Evolutionary conservation across 345 rosid species (phyloP).

Genomic region (Melaleuca alternifolia): DNA sequence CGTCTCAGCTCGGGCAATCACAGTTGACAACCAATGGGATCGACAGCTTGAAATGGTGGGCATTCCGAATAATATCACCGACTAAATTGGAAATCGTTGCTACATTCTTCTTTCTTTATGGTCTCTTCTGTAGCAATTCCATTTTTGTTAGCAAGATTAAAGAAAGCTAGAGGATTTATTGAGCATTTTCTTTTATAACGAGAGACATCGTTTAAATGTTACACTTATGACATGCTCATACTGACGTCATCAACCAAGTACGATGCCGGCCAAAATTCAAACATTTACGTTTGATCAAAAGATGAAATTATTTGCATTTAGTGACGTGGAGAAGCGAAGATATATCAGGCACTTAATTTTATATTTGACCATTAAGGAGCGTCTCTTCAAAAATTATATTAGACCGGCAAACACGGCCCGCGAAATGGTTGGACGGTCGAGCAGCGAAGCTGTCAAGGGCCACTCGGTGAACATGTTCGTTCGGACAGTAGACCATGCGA

Average conservation of each 20-base stretch:
- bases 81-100: background rate
- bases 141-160: background rate
- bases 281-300: accelerated
- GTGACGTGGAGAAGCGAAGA: background rate
- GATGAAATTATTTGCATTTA: background rate
- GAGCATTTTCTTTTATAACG: background rate
- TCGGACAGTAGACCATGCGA: background rate
- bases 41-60: background rate
- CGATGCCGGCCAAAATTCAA: accelerated
- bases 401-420: background rate
- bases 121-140: background rate
- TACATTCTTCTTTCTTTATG: background rate
- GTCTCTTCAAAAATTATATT: accelerated
- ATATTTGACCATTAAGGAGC: accelerated
- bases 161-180: background rate
- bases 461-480: background rate
- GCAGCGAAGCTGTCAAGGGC: accelerated
- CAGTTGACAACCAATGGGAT: background rate
- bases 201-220: accelerated
- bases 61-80: accelerated
- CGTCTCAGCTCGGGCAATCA: background rate
- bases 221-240: background rate
- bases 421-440: accelerated
- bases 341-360: accelerated
- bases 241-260: background rate